phyloP scores from a whole-genome alignment of 371 early-diverging fungal genomes.

The Blakeslea trispora region DNA sequence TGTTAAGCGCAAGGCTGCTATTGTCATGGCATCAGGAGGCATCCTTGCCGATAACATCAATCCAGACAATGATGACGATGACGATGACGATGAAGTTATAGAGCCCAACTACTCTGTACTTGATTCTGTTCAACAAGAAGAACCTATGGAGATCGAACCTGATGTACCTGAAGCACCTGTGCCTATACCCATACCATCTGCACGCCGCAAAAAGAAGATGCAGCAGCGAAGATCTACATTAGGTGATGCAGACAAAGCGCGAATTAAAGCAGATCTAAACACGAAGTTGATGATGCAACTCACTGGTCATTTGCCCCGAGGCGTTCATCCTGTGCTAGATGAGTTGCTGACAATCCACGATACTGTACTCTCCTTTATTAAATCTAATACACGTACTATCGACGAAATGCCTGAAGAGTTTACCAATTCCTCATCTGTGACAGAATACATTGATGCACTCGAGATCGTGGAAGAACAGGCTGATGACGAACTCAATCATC shows the following conservation, averaged over 20 bases:
- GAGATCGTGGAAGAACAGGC: constrained; percentile 44
- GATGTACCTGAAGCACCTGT: constrained; percentile 29
- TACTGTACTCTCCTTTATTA: constrained; percentile 41
- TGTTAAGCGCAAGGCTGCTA: constrained; percentile 31
- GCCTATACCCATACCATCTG: constrained; percentile 42
- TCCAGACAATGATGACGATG: constrained; percentile 1
- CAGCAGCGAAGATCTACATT: constrained; percentile 39
- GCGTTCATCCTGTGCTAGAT: constrained; percentile 46
- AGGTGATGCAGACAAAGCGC: constrained; percentile 44
- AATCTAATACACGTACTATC: constrained; percentile 39
- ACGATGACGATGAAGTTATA: not conserved
- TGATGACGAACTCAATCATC: constrained; percentile 21
- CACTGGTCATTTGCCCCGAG: constrained; percentile 50
- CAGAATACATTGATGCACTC: constrained; percentile 43
- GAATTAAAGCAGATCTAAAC: constrained; percentile 46
- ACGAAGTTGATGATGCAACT: constrained; percentile 47
- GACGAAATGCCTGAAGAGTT: constrained; percentile 49
- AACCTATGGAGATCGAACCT: not conserved
- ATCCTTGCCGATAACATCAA: not conserved
- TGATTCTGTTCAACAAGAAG: not conserved
- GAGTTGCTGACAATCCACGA: constrained; percentile 46
- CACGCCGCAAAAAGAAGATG: constrained; percentile 32
- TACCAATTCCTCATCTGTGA: constrained; percentile 26
- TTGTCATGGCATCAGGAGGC: constrained; percentile 38
- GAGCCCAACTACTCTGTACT: not conserved